Percentiles rank a stretch among this genome's conserved stretches.
Conservation (phyloP, 2,329 filamentous ascomycete genomes). For the Alternaria sp. region DNA sequence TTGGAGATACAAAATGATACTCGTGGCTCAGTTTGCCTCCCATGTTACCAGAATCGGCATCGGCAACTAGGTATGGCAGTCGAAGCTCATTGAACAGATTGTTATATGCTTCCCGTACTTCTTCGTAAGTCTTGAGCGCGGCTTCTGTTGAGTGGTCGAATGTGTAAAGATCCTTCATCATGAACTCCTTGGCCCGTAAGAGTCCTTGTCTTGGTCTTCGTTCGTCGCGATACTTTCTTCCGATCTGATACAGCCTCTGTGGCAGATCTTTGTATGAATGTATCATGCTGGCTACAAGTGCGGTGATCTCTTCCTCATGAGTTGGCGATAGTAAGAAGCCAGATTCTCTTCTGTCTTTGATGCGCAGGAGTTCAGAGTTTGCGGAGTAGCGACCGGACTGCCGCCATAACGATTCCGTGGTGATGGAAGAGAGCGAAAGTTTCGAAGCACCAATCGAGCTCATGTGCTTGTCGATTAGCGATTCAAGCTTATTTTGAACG, state of each 20-base stretch:
- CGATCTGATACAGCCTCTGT: constrained; percentile 87
- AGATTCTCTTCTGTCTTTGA: constrained; percentile 78
- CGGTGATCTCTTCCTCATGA: constrained; percentile 95
- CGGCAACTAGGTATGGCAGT: constrained; percentile 81
- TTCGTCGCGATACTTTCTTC: constrained; percentile 94
- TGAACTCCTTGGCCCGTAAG: constrained; percentile 85
- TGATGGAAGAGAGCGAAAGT: constrained; percentile 82
- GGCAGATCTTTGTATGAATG: constrained; percentile 88
- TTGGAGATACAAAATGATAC: constrained; percentile 80
- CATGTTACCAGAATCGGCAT: constrained; percentile 95
- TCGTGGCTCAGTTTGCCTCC: constrained; percentile 93
- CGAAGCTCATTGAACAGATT: constrained; percentile 82
- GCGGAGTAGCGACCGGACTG: constrained; percentile 80
- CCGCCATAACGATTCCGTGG: constrained; percentile 82
- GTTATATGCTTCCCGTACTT: constrained; percentile 76
- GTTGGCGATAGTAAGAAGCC: constrained; percentile 85
- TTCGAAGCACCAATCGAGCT: constrained; percentile 78
- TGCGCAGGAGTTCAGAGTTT: constrained; percentile 81
- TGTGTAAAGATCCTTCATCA: constrained; percentile 98
- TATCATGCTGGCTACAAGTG: constrained; percentile 73
- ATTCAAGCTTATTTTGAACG: constrained; percentile 87
- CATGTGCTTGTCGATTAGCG: constrained; percentile 90
- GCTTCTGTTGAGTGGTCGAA: constrained; percentile 74
- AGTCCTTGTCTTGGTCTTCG: constrained; percentile 86
- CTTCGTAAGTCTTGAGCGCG: constrained; percentile 81